Evolutionary conservation across 257 asterid species (phyloP).

Genomic region (Salvia rosmarinus): DNA sequence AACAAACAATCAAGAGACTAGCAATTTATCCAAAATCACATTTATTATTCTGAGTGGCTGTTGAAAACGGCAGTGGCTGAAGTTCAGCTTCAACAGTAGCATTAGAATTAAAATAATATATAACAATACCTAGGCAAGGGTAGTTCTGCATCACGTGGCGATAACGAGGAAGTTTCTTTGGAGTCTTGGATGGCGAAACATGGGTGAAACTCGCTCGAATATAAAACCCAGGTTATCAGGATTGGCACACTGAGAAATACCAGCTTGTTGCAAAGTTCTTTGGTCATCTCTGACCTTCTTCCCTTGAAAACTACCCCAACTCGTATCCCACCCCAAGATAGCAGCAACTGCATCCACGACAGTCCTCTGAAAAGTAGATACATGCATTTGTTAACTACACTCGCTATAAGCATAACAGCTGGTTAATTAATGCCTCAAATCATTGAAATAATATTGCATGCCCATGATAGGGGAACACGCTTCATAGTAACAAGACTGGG

Average conservation of each 20-base stretch:
- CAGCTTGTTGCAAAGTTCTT: conserved; percentile 73
- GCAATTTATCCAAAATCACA: not conserved
- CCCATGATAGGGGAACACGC: not conserved
- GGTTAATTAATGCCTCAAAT: too few species aligned
- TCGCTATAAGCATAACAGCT: not conserved
- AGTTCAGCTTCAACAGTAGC: conserved; percentile 1
- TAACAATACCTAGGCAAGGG: conserved; percentile 44
- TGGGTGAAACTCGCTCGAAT: conserved; percentile 51
- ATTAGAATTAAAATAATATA: not conserved
- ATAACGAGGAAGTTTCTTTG: conserved; percentile 35
- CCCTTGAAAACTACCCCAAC: conserved; percentile 75
- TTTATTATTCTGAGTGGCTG: too few species aligned
- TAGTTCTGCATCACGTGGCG: conserved; percentile 42
- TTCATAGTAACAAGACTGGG: too few species aligned
- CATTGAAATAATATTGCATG: conserved; percentile 13
- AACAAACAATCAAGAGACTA: not conserved
- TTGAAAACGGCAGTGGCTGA: too few species aligned
- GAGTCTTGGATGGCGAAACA: conserved; percentile 40
- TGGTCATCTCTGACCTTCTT: conserved; percentile 71
- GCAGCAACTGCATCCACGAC: conserved; percentile 79
- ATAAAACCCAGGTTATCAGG: conserved; percentile 66
- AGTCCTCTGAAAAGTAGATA: conserved; percentile 53
- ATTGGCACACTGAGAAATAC: conserved; percentile 58
- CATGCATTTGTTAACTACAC: conserved; percentile 4
- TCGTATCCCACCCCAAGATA: conserved; percentile 68